Conservation (phyloP, 1,139 yeast species). For the Scheffersomyces insectosa region DNA sequence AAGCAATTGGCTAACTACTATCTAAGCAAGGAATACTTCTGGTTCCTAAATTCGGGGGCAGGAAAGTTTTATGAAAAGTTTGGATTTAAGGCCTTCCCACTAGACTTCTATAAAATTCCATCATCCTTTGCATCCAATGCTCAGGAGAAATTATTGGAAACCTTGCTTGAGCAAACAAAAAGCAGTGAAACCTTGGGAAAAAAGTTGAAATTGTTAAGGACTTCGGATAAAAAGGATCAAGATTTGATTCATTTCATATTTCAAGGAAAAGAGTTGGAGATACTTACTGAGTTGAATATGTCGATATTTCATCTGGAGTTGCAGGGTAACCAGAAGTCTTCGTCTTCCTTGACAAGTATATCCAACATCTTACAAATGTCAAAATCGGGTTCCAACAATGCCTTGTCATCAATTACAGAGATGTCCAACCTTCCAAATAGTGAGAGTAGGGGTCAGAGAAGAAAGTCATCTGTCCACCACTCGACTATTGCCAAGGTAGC, state of each 20-base stretch:
- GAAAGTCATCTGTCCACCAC: conserved; percentile 30
- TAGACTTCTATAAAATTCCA: conserved; percentile 39
- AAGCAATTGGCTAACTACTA: conserved; percentile 33
- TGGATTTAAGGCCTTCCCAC: conserved; percentile 41
- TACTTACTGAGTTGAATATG: conserved; percentile 40
- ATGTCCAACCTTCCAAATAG: conserved; percentile 7
- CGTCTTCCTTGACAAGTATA: conserved; percentile 38
- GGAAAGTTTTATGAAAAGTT: conserved; percentile 34
- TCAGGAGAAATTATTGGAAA: conserved; percentile 22
- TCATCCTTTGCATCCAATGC: conserved; percentile 18
- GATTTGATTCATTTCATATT: conserved; percentile 33
- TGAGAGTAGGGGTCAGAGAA: conserved; percentile 11
- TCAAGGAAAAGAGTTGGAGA: conserved; percentile 38
- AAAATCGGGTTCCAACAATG: conserved; percentile 23
- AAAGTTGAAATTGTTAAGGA: conserved; percentile 28
- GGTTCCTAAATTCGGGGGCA: conserved; percentile 39
- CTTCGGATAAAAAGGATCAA: conserved; percentile 27
- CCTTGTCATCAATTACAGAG: conserved; percentile 21
- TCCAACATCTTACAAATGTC: conserved; percentile 25
- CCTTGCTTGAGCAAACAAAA: conserved; percentile 16
- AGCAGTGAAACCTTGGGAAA: conserved; percentile 24
- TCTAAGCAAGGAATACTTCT: conserved; percentile 36
- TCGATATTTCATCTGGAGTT: conserved; percentile 37
- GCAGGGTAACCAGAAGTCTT: conserved; percentile 32
- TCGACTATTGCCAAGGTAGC: conserved; percentile 33